phyloP scores from a whole-genome alignment of 345 rosid species.

The Populus alba region DNA sequence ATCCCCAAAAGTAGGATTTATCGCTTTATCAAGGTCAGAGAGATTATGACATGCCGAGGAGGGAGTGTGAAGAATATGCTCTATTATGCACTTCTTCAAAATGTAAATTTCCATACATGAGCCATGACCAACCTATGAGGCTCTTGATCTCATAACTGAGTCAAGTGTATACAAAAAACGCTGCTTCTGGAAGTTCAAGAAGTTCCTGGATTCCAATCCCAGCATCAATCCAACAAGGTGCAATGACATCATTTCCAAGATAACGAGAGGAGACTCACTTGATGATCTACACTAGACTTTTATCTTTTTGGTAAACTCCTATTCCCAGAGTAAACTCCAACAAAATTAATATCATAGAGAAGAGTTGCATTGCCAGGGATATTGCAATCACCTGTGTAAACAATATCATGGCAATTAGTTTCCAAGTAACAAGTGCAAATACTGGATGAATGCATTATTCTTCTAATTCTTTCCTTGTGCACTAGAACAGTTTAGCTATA shows the following conservation, averaged over 20 bases:
- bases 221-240: neutral
- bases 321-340: constrained; percentile 73
- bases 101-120: neutral
- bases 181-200: neutral
- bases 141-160: neutral
- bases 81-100: neutral
- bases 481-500: neutral
- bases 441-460: neutral
- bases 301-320: constrained; percentile 19
- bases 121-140: neutral
- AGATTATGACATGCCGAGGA: neutral
- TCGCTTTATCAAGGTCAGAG: neutral
- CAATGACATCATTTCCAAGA: neutral
- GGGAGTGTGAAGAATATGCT: neutral
- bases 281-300: neutral
- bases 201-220: neutral
- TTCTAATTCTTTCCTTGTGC: neutral
- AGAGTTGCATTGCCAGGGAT: constrained; percentile 94
- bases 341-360: constrained; percentile 74
- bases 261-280: constrained; percentile 16
- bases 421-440: neutral
- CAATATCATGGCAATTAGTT: constrained; percentile 13
- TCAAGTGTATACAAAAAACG: constrained; percentile 1
- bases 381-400: constrained; percentile 77
- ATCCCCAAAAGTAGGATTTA: neutral